phyloP scores from a whole-genome alignment of 1,139 yeast genomes.

The Geotrichum cucujoidarum region DNA sequence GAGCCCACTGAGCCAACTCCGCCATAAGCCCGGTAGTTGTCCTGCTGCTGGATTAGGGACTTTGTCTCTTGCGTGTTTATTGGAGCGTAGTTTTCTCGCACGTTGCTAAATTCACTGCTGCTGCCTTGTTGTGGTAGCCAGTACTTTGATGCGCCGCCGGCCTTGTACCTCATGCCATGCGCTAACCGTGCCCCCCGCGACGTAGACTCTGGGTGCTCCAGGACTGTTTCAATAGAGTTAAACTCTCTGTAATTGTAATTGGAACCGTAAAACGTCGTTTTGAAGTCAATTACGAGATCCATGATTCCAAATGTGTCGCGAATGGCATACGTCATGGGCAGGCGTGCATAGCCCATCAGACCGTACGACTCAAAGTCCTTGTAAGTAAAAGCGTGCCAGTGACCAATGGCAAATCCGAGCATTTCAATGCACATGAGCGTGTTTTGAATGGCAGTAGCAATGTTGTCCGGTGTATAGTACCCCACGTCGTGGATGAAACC shows the following conservation, averaged over 20 bases:
- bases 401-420: slow-evolving; percentile 81
- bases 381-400: slow-evolving; percentile 80
- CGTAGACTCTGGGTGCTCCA: slow-evolving; percentile 63
- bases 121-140: slow-evolving; percentile 56
- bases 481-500: slow-evolving; percentile 45
- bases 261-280: slow-evolving; percentile 67
- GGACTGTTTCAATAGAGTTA: slow-evolving; percentile 68
- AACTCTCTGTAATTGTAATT: slow-evolving; percentile 77
- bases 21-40: background rate
- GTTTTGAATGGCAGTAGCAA: slow-evolving; percentile 62
- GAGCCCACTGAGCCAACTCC: background rate
- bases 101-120: background rate
- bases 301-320: slow-evolving; percentile 71
- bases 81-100: slow-evolving; percentile 5
- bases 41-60: background rate
- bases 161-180: slow-evolving; percentile 77
- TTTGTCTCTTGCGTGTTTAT: background rate
- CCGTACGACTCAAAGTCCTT: slow-evolving; percentile 58
- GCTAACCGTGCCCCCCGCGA: slow-evolving; percentile 69
- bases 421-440: slow-evolving; percentile 78
- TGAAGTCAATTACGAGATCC: slow-evolving; percentile 75
- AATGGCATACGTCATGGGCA: slow-evolving; percentile 56
- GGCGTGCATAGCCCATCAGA: slow-evolving; percentile 63
- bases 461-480: slow-evolving; percentile 33
- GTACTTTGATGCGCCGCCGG: slow-evolving; percentile 74